A percentile compares a stretch with the other conserved stretches of the same genome.
Evolutionary conservation across 768 basidiomycete species (phyloP).

Genomic region (Paxillus involutus): DNA sequence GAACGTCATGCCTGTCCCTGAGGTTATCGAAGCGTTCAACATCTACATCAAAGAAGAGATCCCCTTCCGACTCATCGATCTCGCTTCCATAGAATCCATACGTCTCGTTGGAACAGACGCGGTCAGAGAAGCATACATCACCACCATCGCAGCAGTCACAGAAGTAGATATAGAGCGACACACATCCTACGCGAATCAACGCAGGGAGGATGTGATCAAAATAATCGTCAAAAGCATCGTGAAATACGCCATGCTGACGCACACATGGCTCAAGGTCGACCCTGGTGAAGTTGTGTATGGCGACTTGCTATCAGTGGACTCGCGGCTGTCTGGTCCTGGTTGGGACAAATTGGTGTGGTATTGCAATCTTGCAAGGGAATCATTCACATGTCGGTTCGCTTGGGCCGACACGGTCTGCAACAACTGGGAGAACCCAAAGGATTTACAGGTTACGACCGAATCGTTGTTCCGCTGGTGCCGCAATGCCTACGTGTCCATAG

Average conservation of each 20-base stretch:
- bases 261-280: conserved; percentile 1
- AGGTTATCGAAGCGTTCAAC: conserved; percentile 15
- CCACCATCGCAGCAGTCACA: conserved; percentile 13
- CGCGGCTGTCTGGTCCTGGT: neutral
- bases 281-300: conserved; percentile 1
- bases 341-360: conserved; percentile 18
- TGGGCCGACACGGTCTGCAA: conserved; percentile 19
- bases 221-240: conserved; percentile 19
- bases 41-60: conserved; percentile 9
- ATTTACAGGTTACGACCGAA: neutral
- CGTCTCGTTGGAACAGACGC: conserved; percentile 8
- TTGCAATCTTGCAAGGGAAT: conserved; percentile 4
- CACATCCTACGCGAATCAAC: conserved; percentile 22
- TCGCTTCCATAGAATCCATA: conserved; percentile 8
- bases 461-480: conserved; percentile 18
- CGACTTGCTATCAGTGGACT: conserved; percentile 2
- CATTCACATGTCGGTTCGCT: conserved; percentile 19
- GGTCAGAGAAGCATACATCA: conserved; percentile 4
- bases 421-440: neutral
- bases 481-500: conserved; percentile 21
- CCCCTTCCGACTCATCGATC: conserved; percentile 17
- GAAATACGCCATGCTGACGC: conserved; percentile 22
- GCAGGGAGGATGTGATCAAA: conserved; percentile 20
- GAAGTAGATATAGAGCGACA: conserved; percentile 21
- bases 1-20: conserved; percentile 12